These are phyloP conservation scores for Pseudocercospora vitis DNA, from an alignment of 2,329 filamentous ascomycete genomes.

Conservation along the genomic window DNA sequence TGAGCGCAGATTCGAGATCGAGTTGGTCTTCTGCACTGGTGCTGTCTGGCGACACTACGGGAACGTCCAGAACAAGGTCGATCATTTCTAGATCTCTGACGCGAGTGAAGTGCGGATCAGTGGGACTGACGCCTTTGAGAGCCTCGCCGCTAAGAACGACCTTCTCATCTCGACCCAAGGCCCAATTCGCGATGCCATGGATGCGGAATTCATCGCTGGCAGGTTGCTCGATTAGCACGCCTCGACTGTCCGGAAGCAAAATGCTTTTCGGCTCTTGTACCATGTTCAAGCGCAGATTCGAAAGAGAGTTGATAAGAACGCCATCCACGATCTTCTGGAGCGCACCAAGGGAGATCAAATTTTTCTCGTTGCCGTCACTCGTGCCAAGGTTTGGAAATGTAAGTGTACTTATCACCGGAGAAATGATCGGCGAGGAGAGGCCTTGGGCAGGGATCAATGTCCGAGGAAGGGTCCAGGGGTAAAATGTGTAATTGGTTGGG, in stretches of 20 bases:
- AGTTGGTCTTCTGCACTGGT: background rate
- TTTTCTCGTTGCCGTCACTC: constrained; percentile 19
- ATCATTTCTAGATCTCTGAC: constrained; percentile 71
- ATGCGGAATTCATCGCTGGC: constrained; percentile 62
- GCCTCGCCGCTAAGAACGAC: constrained; percentile 77
- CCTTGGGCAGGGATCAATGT: constrained; percentile 74
- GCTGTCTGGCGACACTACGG: constrained; percentile 3
- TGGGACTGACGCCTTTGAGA: constrained; percentile 64
- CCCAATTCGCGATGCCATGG: constrained; percentile 75
- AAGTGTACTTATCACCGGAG: constrained; percentile 70
- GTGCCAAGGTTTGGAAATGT: constrained; percentile 58
- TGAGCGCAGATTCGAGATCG: constrained; percentile 21
- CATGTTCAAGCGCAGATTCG: constrained; percentile 64
- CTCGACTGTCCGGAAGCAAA: constrained; percentile 35
- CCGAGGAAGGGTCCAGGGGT: constrained; percentile 86
- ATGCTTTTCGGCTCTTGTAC: constrained; percentile 59
- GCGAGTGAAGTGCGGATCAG: constrained; percentile 75
- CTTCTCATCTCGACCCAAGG: constrained; percentile 83
- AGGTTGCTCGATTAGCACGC: constrained; percentile 41
- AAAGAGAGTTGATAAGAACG: constrained; percentile 60
- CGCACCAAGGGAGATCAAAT: constrained; percentile 39
- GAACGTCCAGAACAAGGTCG: constrained; percentile 67
- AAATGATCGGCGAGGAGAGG: constrained; percentile 70
- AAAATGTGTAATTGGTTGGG: constrained; percentile 77
- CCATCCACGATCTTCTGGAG: constrained; percentile 60